These are phyloP conservation scores for Penicillium cinerascens DNA, from an alignment of 495 filamentous ascomycete species.

Conservation along the genomic window DNA sequence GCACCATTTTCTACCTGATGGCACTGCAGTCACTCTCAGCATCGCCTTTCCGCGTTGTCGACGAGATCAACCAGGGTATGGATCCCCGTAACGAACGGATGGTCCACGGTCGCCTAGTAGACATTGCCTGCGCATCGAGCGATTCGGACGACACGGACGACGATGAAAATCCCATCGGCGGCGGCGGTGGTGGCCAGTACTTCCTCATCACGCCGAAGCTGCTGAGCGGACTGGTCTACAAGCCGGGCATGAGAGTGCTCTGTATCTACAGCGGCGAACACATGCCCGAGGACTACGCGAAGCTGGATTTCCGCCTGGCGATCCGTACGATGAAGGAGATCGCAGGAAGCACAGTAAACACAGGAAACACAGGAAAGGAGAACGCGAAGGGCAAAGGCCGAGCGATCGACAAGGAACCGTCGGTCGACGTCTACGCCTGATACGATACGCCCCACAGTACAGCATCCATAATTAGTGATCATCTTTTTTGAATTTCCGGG, in stretches of 20 bases:
- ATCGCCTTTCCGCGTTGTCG: slow-evolving; percentile 97
- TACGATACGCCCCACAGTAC: neutral
- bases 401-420: slow-evolving; percentile 10
- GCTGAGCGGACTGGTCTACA: slow-evolving; percentile 78
- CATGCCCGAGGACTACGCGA: slow-evolving; percentile 59
- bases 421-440: slow-evolving; percentile 29
- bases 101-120: slow-evolving; percentile 94
- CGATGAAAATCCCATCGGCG: slow-evolving; percentile 19
- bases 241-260: slow-evolving; percentile 84
- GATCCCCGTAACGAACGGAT: slow-evolving; percentile 96
- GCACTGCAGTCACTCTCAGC: slow-evolving; percentile 90
- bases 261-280: slow-evolving; percentile 92
- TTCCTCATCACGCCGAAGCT: slow-evolving; percentile 99
- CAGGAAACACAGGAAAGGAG: neutral
- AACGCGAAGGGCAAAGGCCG: slow-evolving; percentile 17
- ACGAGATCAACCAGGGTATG: slow-evolving; percentile 99
- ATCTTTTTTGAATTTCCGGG: neutral
- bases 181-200: slow-evolving; percentile 56
- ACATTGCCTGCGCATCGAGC: slow-evolving; percentile 68
- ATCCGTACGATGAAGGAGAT: slow-evolving; percentile 32
- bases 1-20: slow-evolving; percentile 99
- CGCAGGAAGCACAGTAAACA: neutral
- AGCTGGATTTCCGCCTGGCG: slow-evolving; percentile 31
- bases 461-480: neutral
- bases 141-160: slow-evolving; percentile 15